Evolutionary conservation across 345 rosid species (phyloP).

Genomic region (Sonneratia caseolaris): DNA sequence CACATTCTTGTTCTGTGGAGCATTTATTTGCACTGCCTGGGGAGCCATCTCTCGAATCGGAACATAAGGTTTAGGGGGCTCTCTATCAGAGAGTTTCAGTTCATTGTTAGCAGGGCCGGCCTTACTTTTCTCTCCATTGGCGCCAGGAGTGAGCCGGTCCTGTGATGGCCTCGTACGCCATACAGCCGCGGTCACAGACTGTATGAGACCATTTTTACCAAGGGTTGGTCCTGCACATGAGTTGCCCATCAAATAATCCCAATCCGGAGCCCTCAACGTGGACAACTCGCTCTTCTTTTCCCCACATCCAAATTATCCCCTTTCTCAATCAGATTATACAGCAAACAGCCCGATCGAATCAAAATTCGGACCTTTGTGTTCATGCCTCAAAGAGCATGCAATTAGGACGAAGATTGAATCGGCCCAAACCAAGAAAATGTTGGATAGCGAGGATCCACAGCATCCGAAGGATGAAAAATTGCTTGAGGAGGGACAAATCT

Average conservation of each 20-base stretch:
- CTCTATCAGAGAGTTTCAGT: not conserved
- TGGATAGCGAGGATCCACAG: not conserved
- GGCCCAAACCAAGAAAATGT: not conserved
- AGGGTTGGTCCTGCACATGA: conserved; percentile 5
- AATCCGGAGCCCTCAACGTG: conserved; percentile 10
- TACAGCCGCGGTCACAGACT: conserved; percentile 11
- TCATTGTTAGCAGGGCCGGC: not conserved
- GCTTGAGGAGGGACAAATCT: not conserved
- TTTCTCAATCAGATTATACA: not conserved
- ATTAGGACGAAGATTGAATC: not conserved
- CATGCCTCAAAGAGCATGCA: not conserved
- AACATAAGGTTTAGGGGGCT: conserved; percentile 2
- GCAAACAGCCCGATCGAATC: not conserved
- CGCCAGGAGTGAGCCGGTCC: not conserved
- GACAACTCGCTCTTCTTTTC: not conserved
- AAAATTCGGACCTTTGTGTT: not conserved
- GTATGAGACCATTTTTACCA: conserved; percentile 6
- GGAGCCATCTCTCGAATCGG: conserved; percentile 3
- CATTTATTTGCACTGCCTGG: conserved; percentile 3
- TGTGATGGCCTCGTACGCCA: conserved; percentile 1
- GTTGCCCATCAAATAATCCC: conserved; percentile 13
- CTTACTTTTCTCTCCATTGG: not conserved
- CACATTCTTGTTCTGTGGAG: not conserved
- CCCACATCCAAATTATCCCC: conserved; percentile 10
- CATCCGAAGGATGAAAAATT: not conserved